Evolutionary conservation across 2,329 filamentous ascomycete species (phyloP).

Genomic region (Aspergillus sp.): DNA sequence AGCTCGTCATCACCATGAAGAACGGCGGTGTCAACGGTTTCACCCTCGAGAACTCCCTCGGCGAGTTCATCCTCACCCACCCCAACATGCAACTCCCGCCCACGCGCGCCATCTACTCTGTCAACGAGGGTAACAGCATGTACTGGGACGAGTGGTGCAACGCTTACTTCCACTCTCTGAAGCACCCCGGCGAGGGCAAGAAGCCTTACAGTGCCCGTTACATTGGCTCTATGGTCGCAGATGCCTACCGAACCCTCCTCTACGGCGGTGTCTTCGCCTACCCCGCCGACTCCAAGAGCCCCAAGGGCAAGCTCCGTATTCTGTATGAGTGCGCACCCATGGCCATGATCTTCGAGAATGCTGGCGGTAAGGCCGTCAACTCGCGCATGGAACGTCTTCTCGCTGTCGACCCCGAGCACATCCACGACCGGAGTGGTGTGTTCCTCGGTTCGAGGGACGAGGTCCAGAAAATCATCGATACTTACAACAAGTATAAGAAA

Average conservation of each 20-base stretch:
- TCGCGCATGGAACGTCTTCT: constrained; percentile 90
- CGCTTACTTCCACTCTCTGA: constrained; percentile 85
- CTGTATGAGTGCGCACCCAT: constrained; percentile 98
- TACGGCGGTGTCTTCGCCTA: constrained; percentile 99
- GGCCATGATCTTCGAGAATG: constrained; percentile 99
- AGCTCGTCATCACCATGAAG: constrained; percentile 96
- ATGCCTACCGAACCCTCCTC: constrained; percentile 91
- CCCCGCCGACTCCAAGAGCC: constrained; percentile 95
- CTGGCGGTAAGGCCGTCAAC: constrained; percentile 88
- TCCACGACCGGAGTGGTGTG: constrained; percentile 93
- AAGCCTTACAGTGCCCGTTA: constrained; percentile 96
- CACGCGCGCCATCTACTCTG: constrained; percentile 85
- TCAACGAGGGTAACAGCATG: constrained; percentile 96
- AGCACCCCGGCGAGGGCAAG: constrained; percentile 66
- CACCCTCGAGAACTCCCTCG: constrained; percentile 92
- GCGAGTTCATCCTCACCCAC: constrained; percentile 98
- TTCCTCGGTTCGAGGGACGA: constrained; percentile 95
- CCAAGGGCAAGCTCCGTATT: constrained; percentile 96
- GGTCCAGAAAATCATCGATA: constrained; percentile 89
- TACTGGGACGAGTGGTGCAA: constrained; percentile 93
- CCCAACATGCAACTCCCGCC: constrained; percentile 87
- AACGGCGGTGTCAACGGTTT: constrained; percentile 92
- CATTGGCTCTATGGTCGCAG: constrained; percentile 97
- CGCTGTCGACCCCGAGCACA: constrained; percentile 82
- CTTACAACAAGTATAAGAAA: constrained; percentile 60